Evolutionary conservation across 2,329 filamentous ascomycete genomes (phyloP).

Genomic region (Monosporascus sp.): DNA sequence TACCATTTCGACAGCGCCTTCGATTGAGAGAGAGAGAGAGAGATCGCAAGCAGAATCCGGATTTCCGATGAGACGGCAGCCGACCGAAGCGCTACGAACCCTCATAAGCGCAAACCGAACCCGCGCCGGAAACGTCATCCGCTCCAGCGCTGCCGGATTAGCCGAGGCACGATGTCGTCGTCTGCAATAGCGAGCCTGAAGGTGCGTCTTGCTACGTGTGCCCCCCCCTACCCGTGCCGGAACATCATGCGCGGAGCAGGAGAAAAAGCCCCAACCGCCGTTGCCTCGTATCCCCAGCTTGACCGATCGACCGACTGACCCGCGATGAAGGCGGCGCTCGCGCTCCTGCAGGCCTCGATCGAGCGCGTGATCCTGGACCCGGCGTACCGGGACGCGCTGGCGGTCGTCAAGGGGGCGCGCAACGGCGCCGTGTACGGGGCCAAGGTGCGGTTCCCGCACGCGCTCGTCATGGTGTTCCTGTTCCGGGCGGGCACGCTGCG

Average conservation of each 20-base stretch:
- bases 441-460: constrained; percentile 97
- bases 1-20: background rate
- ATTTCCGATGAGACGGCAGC: background rate
- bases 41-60: no score
- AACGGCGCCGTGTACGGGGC: constrained; percentile 96
- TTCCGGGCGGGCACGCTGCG: constrained; percentile 87
- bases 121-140: background rate
- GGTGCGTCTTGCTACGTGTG: background rate
- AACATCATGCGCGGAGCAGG: background rate
- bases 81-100: background rate
- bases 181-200: background rate
- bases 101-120: background rate
- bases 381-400: constrained; percentile 75
- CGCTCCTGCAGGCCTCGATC: constrained; percentile 51
- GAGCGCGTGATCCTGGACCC: constrained; percentile 79
- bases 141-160: background rate
- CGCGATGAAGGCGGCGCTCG: background rate
- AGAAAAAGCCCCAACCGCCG: no score
- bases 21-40: background rate
- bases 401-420: constrained; percentile 85
- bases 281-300: no score
- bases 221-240: background rate
- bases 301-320: no score
- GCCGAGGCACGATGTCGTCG: background rate
- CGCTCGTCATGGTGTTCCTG: constrained; percentile 95